phyloP scores from a whole-genome alignment of 495 filamentous ascomycete species.

The Aspergillus nanangensis region DNA sequence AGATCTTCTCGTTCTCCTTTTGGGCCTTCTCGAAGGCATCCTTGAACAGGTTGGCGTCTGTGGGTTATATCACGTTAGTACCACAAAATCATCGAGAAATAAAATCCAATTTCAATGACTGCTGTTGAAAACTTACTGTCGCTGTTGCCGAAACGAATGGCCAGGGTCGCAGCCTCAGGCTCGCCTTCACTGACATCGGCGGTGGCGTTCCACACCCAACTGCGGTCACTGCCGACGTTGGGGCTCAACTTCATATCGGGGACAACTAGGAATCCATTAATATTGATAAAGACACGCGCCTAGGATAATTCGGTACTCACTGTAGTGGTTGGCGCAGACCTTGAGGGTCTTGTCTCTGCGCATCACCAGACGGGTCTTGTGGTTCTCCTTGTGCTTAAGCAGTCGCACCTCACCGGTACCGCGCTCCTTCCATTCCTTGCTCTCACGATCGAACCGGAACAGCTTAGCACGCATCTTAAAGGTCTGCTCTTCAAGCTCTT shows the following conservation, averaged over 20 bases:
- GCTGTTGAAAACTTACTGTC: constrained; percentile 77
- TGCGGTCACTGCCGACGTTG: constrained; percentile 95
- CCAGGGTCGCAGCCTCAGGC: constrained; percentile 91
- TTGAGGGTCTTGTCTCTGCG: constrained; percentile 98
- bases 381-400: constrained; percentile 97
- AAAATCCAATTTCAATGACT: no score
- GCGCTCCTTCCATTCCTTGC: constrained; percentile 97
- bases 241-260: constrained; percentile 98
- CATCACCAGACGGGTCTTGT: constrained; percentile 98
- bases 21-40: constrained; percentile 97
- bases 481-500: constrained; percentile 92
- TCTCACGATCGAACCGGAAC: constrained; percentile 91
- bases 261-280: constrained; percentile 61
- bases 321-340: constrained; percentile 99
- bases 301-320: constrained; percentile 51
- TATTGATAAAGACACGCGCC: neutral
- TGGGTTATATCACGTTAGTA: no score
- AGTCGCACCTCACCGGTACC: constrained; percentile 94
- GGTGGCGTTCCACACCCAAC: constrained; percentile 98
- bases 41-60: constrained; percentile 96
- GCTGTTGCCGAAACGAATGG: constrained; percentile 95
- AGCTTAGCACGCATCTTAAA: constrained; percentile 99
- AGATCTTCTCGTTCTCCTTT: constrained; percentile 89
- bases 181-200: constrained; percentile 98
- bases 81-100: no score